phyloP scores from a whole-genome alignment of 108 stramenopile genomes.

The Aurantiochytrium sp. region DNA sequence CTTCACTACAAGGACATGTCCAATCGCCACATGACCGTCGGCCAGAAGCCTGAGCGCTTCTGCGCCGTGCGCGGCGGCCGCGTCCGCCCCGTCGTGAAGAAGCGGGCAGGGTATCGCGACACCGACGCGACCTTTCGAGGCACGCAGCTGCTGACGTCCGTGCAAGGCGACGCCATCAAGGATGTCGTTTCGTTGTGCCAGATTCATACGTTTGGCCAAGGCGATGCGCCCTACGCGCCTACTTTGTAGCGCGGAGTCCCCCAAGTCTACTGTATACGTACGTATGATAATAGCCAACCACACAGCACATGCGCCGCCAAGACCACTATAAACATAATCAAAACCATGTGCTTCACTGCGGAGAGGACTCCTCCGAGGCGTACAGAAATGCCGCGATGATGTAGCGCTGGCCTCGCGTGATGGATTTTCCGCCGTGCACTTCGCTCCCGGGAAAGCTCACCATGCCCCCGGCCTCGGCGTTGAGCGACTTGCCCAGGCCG shows the following conservation, averaged over 20 bases:
- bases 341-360: neutral
- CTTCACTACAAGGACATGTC: neutral
- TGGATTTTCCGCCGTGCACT: neutral
- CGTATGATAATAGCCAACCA: no score
- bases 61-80: conserved; percentile 14
- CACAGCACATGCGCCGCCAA: no score
- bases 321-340: neutral
- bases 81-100: neutral
- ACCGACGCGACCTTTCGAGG: neutral
- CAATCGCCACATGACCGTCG: neutral
- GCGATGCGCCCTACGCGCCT: neutral
- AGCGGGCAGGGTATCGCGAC: neutral
- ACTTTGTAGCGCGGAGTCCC: no score
- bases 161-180: conserved; percentile 22
- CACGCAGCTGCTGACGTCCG: neutral
- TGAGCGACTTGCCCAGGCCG: neutral
- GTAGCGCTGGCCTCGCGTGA: neutral
- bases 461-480: neutral
- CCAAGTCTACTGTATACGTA: no score
- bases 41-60: neutral
- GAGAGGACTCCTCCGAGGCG: neutral
- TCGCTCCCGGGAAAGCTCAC: neutral
- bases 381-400: neutral
- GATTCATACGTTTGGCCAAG: neutral
- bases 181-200: neutral